These are phyloP conservation scores for Emergomyces orientalis DNA, from an alignment of 2,329 filamentous ascomycete species.

Conservation along the genomic window DNA sequence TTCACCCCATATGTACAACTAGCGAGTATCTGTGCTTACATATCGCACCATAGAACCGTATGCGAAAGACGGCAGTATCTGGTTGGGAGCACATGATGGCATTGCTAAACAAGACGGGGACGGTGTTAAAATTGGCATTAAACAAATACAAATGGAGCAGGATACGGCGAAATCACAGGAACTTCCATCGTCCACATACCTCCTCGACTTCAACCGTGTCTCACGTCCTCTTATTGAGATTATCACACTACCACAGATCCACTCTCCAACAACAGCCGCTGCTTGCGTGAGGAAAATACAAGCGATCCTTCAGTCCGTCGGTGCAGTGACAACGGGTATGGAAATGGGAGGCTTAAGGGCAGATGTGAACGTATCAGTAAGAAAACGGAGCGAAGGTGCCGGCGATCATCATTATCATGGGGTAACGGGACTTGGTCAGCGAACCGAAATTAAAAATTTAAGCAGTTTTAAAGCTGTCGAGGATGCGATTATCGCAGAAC, in stretches of 20 bases:
- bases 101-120: conserved; percentile 65
- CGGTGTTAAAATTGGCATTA: conserved; percentile 66
- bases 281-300: conserved; percentile 86
- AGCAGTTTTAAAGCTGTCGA: conserved; percentile 92
- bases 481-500: conserved; percentile 84
- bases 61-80: conserved; percentile 61
- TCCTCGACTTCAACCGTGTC: conserved; percentile 89
- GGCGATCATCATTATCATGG: conserved; percentile 45
- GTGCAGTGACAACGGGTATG: conserved; percentile 86
- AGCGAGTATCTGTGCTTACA: conserved; percentile 3
- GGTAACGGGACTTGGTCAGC: conserved; percentile 60
- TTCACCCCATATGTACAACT: neutral
- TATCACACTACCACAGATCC: conserved; percentile 82
- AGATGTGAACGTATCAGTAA: conserved; percentile 90
- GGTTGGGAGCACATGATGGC: conserved; percentile 64
- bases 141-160: conserved; percentile 94
- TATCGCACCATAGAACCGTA: conserved; percentile 43
- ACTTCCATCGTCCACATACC: conserved; percentile 60
- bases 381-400: conserved; percentile 45
- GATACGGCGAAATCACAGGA: conserved; percentile 92
- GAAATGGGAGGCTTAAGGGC: conserved; percentile 82
- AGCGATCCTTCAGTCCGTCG: conserved; percentile 64
- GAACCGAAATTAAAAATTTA: conserved; percentile 96
- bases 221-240: conserved; percentile 89
- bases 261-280: conserved; percentile 76